Conservation (phyloP, 139 green algal species). For the Microglena sp. region DNA sequence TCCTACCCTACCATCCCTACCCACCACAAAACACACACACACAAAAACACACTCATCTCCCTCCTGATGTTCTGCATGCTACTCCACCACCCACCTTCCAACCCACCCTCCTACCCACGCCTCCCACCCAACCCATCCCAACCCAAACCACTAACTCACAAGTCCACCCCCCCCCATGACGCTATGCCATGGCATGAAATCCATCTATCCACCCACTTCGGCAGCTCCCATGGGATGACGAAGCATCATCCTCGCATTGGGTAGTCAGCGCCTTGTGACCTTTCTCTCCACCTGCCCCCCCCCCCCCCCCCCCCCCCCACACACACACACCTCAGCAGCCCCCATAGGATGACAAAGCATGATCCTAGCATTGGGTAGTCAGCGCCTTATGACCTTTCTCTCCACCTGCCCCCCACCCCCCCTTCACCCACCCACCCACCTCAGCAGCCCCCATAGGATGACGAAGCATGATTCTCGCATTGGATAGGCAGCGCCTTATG, state of each 20-base stretch:
- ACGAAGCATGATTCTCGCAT: slow-evolving; percentile 94
- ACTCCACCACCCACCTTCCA: background rate
- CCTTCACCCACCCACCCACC: background rate
- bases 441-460: slow-evolving; percentile 35
- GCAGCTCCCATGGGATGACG: background rate
- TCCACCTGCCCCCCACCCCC: no score
- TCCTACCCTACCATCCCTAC: background rate
- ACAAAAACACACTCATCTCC: background rate
- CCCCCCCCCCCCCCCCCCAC: background rate
- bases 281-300: background rate
- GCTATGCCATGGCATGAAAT: background rate
- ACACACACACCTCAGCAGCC: slow-evolving; percentile 1
- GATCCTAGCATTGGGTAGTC: slow-evolving; percentile 84
- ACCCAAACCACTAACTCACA: background rate
- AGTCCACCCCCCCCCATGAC: background rate
- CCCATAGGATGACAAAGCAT: slow-evolving; percentile 86
- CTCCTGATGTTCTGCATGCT: background rate
- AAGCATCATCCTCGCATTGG: background rate
- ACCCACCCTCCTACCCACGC: background rate
- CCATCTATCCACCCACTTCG: slow-evolving; percentile 4
- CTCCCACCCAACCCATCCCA: background rate
- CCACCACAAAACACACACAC: background rate
- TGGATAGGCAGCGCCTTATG: slow-evolving; percentile 71
- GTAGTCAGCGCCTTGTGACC: background rate
- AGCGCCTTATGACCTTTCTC: slow-evolving; percentile 58